Evolutionary conservation across 2,329 filamentous ascomycete genomes (phyloP).

Genomic region (Verticillium dahliae): DNA sequence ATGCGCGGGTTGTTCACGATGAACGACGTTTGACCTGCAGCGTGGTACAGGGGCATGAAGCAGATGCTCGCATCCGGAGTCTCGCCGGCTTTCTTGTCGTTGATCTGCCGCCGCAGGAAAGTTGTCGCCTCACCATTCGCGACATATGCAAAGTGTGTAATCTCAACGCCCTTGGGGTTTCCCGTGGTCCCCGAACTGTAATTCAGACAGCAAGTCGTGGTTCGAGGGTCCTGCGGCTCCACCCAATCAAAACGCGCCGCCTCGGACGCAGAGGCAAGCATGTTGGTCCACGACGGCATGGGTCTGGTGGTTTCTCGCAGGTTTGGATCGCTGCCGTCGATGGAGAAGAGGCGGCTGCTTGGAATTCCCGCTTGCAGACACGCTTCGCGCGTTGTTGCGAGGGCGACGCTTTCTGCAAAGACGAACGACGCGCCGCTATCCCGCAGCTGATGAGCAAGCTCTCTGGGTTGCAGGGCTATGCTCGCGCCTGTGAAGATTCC

Average conservation of each 20-base stretch:
- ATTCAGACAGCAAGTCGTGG: background rate
- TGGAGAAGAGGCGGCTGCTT: conserved; percentile 52
- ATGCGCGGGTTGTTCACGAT: background rate
- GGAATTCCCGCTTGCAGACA: conserved; percentile 41
- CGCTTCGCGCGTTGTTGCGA: too few relatives aligned
- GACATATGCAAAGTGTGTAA: background rate
- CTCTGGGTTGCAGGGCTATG: conserved; percentile 58
- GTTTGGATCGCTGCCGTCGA: conserved; percentile 47
- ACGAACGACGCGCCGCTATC: conserved; percentile 65
- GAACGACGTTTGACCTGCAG: conserved; percentile 29
- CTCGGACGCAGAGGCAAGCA: conserved; percentile 44
- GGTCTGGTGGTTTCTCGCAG: conserved; percentile 9
- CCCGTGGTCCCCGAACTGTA: conserved; percentile 1
- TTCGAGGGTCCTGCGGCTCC: background rate
- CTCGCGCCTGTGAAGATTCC: conserved; percentile 75
- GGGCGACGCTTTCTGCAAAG: conserved; percentile 40
- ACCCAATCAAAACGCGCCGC: conserved; percentile 42
- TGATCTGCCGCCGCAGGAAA: conserved; percentile 35
- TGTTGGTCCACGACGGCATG: conserved; percentile 52
- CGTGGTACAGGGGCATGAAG: conserved; percentile 73
- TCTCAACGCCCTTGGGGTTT: conserved; percentile 1
- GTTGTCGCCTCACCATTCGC: conserved; percentile 16
- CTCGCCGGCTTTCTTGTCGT: too few relatives aligned
- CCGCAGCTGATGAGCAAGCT: conserved; percentile 68
- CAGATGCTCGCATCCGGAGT: conserved; percentile 32